Evolutionary conservation across 1,139 yeast genomes (phyloP), one percentile per base, ranked within the genome.

Genomic region (Hemisphaericaspora xylofermentans): DNA sequence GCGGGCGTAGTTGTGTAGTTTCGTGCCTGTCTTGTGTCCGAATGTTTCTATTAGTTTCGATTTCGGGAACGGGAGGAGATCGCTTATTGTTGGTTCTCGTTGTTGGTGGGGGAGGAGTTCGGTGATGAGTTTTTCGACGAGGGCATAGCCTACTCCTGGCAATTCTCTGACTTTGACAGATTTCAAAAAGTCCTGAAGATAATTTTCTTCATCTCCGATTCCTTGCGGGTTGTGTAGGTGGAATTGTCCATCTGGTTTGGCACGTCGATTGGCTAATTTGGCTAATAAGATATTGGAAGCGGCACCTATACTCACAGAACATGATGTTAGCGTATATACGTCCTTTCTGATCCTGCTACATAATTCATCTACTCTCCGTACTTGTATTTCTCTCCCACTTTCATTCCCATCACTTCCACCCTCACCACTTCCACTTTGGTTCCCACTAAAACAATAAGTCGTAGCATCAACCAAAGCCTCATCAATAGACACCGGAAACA

Each of bases 401-500:
- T n/a, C n/a, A n/a, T n/a, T n/a, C n/a, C n/a, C n/a, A n/a, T n/a
- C n/a, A n/a, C n/a, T n/a, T n/a, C n/a, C n/a, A n/a, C n/a, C n/a
- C n/a, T 43, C 0, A 67, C 63, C 4, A 41, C 46, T 4, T 49
- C 45, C 21, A 32, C 47, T 28, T 40, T 6, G 42, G 32, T 7
- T 35, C 26, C 16, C n/a, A n/a, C n/a, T n/a, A n/a, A 35, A 47
- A 40, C 66, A 59, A 36, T 69, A 48, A 0, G 76, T 52, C 0
- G 87, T 66, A 1, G 84, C 73, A 51, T 91, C 96, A 12, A 91
- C 62, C 22, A 93, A 64, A 0, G 88, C 96, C 56, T 93, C 98
- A 60, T 93, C 98, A 4, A 93, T 82, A 52, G 94, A 88, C 0
- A 93, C 89, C 0, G 98, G 98, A 33, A 80, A 72, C 2, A 93